Evolutionary conservation across 2,329 filamentous ascomycete genomes (phyloP), one percentile per base, ranked within the genome.

Genomic region (Hypomyces perniciosus): DNA sequence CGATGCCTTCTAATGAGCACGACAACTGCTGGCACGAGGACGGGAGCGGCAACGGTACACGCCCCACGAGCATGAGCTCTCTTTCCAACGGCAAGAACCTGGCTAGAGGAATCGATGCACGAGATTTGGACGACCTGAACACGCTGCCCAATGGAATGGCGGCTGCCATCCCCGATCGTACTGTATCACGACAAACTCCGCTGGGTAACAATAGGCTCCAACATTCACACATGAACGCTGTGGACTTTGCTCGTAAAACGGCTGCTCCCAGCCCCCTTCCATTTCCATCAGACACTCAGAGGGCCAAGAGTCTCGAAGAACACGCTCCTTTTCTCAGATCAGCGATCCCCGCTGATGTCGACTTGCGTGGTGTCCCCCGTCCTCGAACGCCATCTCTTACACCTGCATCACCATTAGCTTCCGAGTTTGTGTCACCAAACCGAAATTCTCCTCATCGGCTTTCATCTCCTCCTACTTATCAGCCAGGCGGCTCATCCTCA

Each of bases 381-480:
- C 33, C 52, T 31, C 51, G 45, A 46, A 43, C 45, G 13, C 52
- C 52, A 6, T 48, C 51, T 20, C 44, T 46, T 29, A 34, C 48
- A 27, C 38, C 51, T 56, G 40, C 54, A 59, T 46, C 57, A 64
- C 44, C 60, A 59, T 46, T 48, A 34, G 28, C 50, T 8, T 49
- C 58, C 39, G 62, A 68, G 55, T 55, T 56, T 33, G 58, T 59
- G 34, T 42, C 46, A 40, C 65, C 65, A 44, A 50, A 58, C 53
- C 56, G 38, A 35, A 44, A 46, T 46, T 69, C 68, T 44, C 71
- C 76, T 13, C 79, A 86, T 54, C 76, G 83, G 62, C 82, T 84
- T 58, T 86, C 85, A 4, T 83, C 84, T 2, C 83, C 86, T 8
- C 76, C 84, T 46, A 62, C 80, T 61, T 80, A 82, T 59, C 70